These are phyloP conservation scores for Gardenia jasminoides DNA, from an alignment of 257 asterid species.

Conservation along the genomic window DNA sequence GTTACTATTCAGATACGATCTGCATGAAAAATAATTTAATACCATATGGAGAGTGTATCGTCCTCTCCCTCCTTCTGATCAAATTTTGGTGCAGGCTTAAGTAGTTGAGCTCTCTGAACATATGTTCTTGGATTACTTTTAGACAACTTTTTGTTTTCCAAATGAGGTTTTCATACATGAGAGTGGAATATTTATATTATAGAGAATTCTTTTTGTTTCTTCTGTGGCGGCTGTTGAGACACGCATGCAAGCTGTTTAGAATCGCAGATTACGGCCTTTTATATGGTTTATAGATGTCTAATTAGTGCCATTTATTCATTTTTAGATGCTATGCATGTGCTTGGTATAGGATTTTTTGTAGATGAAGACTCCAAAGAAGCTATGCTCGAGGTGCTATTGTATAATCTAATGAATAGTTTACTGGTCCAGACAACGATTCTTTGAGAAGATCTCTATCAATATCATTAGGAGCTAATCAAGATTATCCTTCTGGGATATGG, in stretches of 20 bases:
- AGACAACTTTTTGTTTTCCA: no score
- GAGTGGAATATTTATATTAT: neutral
- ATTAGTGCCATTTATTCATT: neutral
- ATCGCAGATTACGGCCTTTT: neutral
- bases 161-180: neutral
- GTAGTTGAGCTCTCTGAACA: neutral
- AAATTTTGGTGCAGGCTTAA: neutral
- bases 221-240: neutral
- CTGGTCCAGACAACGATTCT: neutral
- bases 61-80: neutral
- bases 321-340: neutral
- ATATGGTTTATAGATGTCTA: neutral
- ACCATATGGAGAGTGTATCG: neutral
- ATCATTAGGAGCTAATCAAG: slow-evolving; percentile 1
- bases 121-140: neutral
- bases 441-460: neutral
- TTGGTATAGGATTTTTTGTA: neutral
- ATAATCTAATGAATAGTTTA: neutral
- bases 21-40: neutral
- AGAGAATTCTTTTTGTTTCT: neutral
- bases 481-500: slow-evolving; percentile 3
- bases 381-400: neutral
- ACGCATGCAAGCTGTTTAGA: neutral
- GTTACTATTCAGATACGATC: neutral
- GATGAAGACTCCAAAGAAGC: neutral